A percentile compares a stretch with the other conserved stretches of the same genome.
Evolutionary conservation across 768 basidiomycete genomes (phyloP).

Genomic region (Pisolithus tinctorius): DNA sequence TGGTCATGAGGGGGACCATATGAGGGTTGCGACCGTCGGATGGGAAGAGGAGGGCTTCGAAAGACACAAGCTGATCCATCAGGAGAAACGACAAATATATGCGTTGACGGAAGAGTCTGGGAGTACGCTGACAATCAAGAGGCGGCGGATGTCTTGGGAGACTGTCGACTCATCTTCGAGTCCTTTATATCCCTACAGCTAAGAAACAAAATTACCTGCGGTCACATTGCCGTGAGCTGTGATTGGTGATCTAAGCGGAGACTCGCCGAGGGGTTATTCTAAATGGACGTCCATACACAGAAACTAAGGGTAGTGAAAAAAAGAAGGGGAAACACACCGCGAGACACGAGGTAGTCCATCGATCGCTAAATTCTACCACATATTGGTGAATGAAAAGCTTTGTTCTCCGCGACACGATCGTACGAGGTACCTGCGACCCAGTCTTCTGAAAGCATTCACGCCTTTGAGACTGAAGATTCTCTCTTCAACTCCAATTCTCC

Average conservation of each 20-base stretch:
- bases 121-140: too few relatives aligned
- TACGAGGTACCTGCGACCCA: not conserved
- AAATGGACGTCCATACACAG: too few relatives aligned
- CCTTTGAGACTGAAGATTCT: not conserved
- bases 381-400: conserved; percentile 4
- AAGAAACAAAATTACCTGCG: too few relatives aligned
- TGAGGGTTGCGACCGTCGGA: conserved; percentile 72
- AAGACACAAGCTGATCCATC: conserved; percentile 63
- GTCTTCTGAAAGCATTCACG: not conserved
- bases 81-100: conserved; percentile 9
- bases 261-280: too few relatives aligned
- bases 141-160: conserved; percentile 6
- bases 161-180: too few relatives aligned
- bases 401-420: not conserved
- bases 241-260: too few relatives aligned
- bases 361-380: conserved; percentile 14
- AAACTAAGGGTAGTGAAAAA: conserved; percentile 13
- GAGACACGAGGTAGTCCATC: conserved; percentile 30
- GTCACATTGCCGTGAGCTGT: too few relatives aligned
- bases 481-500: not conserved
- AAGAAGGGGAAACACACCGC: conserved; percentile 17
- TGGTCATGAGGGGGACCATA: conserved; percentile 69
- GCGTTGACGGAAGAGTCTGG: conserved; percentile 8
- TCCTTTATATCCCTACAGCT: too few relatives aligned
- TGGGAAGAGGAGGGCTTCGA: conserved; percentile 71